Conservation (phyloP, 2,329 filamentous ascomycete species). For the Apiospora saccharicola region DNA sequence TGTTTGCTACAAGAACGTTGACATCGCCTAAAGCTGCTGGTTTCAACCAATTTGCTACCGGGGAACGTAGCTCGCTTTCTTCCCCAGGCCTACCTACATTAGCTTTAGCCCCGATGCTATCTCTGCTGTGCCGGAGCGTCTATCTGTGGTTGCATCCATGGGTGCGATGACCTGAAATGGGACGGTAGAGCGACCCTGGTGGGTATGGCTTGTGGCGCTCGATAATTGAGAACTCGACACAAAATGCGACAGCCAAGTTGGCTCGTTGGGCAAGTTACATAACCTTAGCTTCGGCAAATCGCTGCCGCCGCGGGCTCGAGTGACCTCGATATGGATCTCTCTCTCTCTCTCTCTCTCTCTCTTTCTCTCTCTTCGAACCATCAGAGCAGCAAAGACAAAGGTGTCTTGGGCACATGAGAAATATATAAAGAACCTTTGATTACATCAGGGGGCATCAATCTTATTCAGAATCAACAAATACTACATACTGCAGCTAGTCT, state of each 20-base stretch:
- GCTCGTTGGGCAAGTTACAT: not conserved
- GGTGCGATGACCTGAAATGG: conserved; percentile 18
- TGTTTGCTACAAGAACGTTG: not conserved
- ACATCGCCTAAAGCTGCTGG: not conserved
- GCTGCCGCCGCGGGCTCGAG: not conserved
- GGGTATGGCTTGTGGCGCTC: conserved; percentile 3
- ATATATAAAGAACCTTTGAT: conserved; percentile 14
- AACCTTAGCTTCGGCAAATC: not conserved
- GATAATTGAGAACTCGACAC: not conserved
- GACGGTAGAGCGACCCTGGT: not conserved
- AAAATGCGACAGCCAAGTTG: not conserved
- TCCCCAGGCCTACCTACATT: not conserved
- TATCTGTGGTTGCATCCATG: conserved; percentile 17
- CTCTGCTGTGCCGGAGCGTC: not conserved
- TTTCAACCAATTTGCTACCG: not conserved
- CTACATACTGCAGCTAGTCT: not conserved
- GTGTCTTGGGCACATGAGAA: not conserved
- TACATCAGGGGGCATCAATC: not conserved
- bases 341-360: not conserved
- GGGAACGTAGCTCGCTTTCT: not conserved
- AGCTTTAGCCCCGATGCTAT: not conserved
- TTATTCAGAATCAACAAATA: not conserved
- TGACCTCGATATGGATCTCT: not conserved
- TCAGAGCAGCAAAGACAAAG: not conserved
- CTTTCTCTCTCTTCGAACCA: not conserved